phyloP scores from a whole-genome alignment of 2,329 filamentous ascomycete species.

The Pseudogymnoascus sp. region DNA sequence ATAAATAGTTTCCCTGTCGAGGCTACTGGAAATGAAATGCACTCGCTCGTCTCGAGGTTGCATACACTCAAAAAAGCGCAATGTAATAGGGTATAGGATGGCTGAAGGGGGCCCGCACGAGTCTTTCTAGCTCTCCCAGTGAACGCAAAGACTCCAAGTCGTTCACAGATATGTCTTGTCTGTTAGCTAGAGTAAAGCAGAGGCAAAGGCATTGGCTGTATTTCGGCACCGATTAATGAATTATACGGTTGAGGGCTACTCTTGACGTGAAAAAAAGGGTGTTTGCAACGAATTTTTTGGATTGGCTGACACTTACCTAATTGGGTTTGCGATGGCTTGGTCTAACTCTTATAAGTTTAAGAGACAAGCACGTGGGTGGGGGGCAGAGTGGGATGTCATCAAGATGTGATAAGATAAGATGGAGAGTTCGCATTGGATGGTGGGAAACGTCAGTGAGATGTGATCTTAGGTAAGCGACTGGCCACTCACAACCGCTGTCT shows the following conservation, averaged over 20 bases:
- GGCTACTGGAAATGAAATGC: background rate
- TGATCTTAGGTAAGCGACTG: background rate
- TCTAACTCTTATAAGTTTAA: slow-evolving; percentile 6
- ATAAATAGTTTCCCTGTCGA: background rate
- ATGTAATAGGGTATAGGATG: background rate
- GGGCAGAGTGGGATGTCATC: background rate
- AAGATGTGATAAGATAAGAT: background rate
- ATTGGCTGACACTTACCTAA: background rate
- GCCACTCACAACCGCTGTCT: background rate
- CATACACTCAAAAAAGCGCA: background rate
- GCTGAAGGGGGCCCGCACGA: slow-evolving; percentile 23
- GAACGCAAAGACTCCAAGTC: slow-evolving; percentile 65
- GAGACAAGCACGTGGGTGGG: background rate
- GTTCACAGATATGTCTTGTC: slow-evolving; percentile 46
- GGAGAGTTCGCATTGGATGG: background rate
- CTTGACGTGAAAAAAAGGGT: slow-evolving; percentile 4
- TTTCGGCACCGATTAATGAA: background rate
- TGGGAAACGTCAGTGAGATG: background rate
- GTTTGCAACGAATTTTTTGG: slow-evolving; percentile 6
- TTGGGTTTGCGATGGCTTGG: background rate
- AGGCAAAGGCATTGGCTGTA: background rate
- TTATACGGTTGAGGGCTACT: background rate
- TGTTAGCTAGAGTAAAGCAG: background rate
- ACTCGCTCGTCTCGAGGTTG: background rate
- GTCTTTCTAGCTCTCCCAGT: slow-evolving; percentile 54